Percentiles rank a stretch among this genome's conserved stretches.
These are phyloP conservation scores for Yamadazyma friedrichii DNA, from an alignment of 1,139 yeast genomes.

Conservation along the genomic window DNA sequence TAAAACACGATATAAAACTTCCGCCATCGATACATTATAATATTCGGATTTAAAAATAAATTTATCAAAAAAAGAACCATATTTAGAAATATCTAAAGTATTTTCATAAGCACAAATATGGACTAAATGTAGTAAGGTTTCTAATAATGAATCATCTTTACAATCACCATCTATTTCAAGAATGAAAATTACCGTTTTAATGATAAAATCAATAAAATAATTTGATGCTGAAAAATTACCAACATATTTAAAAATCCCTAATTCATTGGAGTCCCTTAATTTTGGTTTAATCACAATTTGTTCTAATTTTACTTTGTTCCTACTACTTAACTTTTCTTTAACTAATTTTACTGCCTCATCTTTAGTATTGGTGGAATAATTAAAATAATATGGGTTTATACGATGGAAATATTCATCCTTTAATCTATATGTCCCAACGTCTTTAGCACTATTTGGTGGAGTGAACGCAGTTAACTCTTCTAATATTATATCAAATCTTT, in stretches of 20 bases:
- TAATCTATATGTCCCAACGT: constrained; percentile 66
- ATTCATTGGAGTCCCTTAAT: constrained; percentile 20
- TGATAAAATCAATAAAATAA: constrained; percentile 52
- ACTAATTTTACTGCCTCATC: constrained; percentile 69
- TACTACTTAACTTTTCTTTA: constrained; percentile 37
- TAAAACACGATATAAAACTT: constrained; percentile 44
- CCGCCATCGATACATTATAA: constrained; percentile 43
- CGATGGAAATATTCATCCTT: constrained; percentile 54
- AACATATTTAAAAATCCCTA: constrained; percentile 34
- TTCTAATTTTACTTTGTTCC: constrained; percentile 29
- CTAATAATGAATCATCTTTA: constrained; percentile 55
- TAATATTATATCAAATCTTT: constrained; percentile 68
- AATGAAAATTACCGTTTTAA: constrained; percentile 47
- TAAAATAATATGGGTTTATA: constrained; percentile 81
- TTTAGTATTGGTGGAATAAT: constrained; percentile 72
- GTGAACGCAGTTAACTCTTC: constrained; percentile 58
- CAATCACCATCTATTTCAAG: constrained; percentile 28
- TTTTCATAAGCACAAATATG: constrained; percentile 51
- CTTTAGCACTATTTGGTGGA: constrained; percentile 64
- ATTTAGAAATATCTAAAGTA: constrained; percentile 24
- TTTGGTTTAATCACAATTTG: constrained; percentile 53
- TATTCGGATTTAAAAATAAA: constrained; percentile 28
- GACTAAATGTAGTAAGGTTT: constrained; percentile 63
- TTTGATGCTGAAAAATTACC: constrained; percentile 51
- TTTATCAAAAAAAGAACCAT: constrained; percentile 36